A percentile compares a stretch with the other conserved stretches of the same genome.
These are phyloP conservation scores for Mycena belliarum DNA, from an alignment of 768 basidiomycete species.

Conservation along the genomic window DNA sequence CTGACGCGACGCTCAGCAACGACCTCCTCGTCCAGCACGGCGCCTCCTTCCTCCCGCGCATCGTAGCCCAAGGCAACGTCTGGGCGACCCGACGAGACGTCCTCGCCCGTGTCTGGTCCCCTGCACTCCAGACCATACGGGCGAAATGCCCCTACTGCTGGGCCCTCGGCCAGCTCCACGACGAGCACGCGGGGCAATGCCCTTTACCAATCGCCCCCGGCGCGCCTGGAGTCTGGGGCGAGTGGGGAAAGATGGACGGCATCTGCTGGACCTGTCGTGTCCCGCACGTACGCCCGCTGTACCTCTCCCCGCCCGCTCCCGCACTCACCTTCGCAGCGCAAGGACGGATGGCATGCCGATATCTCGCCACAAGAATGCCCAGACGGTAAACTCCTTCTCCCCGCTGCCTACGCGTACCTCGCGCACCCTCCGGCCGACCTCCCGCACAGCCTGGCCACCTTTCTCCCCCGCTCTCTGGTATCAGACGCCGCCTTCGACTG, in stretches of 20 bases:
- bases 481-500: not conserved
- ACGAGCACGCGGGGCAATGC: not conserved
- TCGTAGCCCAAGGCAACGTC: not conserved
- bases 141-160: not conserved
- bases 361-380: not conserved
- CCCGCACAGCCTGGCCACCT: not conserved
- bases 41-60: not conserved
- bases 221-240: not conserved
- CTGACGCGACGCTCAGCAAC: not conserved
- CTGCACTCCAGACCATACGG: not conserved
- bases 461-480: not conserved
- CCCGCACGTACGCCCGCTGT: not conserved
- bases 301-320: not conserved
- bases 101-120: not conserved
- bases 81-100: not conserved
- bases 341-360: too few relatives aligned
- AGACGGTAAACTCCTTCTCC: not conserved
- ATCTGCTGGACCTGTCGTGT: not conserved
- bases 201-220: too few relatives aligned
- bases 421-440: not conserved
- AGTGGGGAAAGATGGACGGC: not conserved
- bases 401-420: not conserved
- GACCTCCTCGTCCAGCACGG: not conserved
- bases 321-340: not conserved
- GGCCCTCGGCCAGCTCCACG: not conserved